These are phyloP conservation scores for Macrotyloma uniflorum DNA, from an alignment of 306 rosid species.

Conservation along the genomic window DNA sequence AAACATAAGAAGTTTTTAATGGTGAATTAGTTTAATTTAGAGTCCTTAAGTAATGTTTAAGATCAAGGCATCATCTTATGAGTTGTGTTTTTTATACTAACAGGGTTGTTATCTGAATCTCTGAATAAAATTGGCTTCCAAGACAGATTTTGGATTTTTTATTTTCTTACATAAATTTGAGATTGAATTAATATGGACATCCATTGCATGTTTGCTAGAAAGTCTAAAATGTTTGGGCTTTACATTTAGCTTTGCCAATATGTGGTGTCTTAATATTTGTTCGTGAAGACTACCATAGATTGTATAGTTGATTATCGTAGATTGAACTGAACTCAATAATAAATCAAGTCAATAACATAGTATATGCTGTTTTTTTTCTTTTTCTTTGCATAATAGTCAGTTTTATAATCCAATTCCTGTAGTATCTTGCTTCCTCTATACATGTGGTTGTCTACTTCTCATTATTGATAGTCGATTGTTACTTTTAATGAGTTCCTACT, in stretches of 20 bases:
- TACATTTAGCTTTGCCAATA: not conserved
- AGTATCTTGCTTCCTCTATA: not conserved
- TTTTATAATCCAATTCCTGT: constrained; percentile 6
- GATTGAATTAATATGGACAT: not conserved
- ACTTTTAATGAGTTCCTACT: constrained; percentile 4
- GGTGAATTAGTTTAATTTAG: constrained; percentile 7
- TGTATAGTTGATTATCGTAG: not conserved
- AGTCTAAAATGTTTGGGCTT: not conserved
- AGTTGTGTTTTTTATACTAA: not conserved
- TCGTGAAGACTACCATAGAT: not conserved
- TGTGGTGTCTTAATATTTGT: not conserved
- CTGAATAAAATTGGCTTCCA: not conserved
- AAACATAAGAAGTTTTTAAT: not conserved
- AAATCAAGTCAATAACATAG: not conserved
- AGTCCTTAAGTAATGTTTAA: constrained; percentile 3
- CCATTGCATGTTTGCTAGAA: not conserved
- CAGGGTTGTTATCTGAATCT: not conserved
- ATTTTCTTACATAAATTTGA: not conserved
- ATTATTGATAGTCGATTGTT: not conserved
- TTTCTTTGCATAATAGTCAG: not conserved
- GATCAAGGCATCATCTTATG: not conserved
- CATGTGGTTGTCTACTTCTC: constrained; percentile 1
- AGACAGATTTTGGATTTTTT: not conserved
- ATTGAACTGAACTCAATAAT: not conserved
- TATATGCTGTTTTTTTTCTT: not conserved